Percentiles rank a stretch among this genome's conserved stretches.
Evolutionary conservation across 2,329 filamentous ascomycete genomes (phyloP).

Genomic region (Phaeomoniella chlamydospora): DNA sequence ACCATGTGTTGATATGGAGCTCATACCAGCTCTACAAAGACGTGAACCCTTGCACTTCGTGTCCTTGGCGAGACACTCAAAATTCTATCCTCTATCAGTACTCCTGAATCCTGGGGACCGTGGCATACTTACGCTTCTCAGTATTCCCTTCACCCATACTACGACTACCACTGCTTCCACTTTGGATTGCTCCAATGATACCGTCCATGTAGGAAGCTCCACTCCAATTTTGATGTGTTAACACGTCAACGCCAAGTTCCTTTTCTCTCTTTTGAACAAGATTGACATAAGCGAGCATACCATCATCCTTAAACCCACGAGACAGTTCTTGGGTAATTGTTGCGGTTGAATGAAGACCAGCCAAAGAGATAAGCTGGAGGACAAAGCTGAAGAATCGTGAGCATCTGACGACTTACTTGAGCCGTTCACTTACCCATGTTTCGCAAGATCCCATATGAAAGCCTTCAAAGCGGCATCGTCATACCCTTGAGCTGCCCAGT

Average conservation of each 20-base stretch:
- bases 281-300: constrained; percentile 97
- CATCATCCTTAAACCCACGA: constrained; percentile 69
- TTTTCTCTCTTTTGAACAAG: constrained; percentile 81
- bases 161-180: constrained; percentile 74
- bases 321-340: constrained; percentile 61
- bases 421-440: constrained; percentile 61
- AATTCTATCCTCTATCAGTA: too few species aligned
- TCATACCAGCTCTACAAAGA: too few species aligned
- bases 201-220: constrained; percentile 69
- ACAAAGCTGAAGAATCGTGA: constrained; percentile 32
- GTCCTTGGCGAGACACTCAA: too few species aligned
- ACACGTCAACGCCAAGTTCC: constrained; percentile 78
- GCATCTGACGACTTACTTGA: constrained; percentile 19
- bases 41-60: too few species aligned
- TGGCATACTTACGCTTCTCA: constrained; percentile 42
- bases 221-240: constrained; percentile 79
- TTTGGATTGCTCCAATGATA: constrained; percentile 79
- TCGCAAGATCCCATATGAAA: constrained; percentile 93
- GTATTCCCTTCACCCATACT: constrained; percentile 95
- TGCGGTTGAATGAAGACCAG: constrained; percentile 49
- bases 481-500: constrained; percentile 96
- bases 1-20: too few species aligned
- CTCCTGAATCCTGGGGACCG: too few species aligned
- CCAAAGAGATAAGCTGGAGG: constrained; percentile 49
- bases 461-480: constrained; percentile 65